Conservation (phyloP, 1,284 basidiomycete genomes). For the Sphagnurus paluster region DNA sequence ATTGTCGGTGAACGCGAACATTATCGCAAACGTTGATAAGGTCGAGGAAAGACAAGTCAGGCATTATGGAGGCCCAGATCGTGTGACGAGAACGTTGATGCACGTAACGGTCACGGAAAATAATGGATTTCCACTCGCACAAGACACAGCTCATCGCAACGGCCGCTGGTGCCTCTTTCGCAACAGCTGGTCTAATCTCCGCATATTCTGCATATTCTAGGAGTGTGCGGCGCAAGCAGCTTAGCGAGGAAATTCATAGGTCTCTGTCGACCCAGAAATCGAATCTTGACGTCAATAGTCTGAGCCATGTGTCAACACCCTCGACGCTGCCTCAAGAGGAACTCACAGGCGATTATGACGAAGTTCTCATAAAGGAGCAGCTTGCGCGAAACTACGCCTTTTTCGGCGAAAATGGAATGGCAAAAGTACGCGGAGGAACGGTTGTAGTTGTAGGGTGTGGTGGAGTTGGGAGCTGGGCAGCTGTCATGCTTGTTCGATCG, state of each 20-base stretch:
- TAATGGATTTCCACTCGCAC: constrained; percentile 36
- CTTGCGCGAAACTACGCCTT: constrained; percentile 95
- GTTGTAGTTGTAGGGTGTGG: constrained; percentile 95
- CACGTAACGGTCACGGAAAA: constrained; percentile 14
- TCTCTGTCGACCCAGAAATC: constrained; percentile 41
- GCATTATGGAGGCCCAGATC: neutral
- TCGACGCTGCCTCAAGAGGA: constrained; percentile 9
- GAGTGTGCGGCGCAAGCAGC: constrained; percentile 49
- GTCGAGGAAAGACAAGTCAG: constrained; percentile 48
- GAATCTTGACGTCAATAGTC: constrained; percentile 22
- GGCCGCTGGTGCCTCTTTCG: constrained; percentile 60
- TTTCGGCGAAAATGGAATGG: constrained; percentile 90
- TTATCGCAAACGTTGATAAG: constrained; percentile 67
- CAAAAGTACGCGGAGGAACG: constrained; percentile 69
- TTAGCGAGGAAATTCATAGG: constrained; percentile 55
- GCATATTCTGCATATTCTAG: constrained; percentile 54
- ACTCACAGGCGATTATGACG: constrained; percentile 52
- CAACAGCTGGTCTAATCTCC: constrained; percentile 57
- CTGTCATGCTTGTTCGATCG: constrained; percentile 91
- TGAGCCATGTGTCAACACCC: constrained; percentile 10
- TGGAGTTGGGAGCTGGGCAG: constrained; percentile 95
- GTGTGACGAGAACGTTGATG: neutral
- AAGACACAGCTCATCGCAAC: constrained; percentile 57
- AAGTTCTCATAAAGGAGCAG: constrained; percentile 81
- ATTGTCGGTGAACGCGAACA: constrained; percentile 41